Base-by-base conservation (phyloP, 2,329 filamentous ascomycete species). In the Tolypocladium inflatum region DNA sequence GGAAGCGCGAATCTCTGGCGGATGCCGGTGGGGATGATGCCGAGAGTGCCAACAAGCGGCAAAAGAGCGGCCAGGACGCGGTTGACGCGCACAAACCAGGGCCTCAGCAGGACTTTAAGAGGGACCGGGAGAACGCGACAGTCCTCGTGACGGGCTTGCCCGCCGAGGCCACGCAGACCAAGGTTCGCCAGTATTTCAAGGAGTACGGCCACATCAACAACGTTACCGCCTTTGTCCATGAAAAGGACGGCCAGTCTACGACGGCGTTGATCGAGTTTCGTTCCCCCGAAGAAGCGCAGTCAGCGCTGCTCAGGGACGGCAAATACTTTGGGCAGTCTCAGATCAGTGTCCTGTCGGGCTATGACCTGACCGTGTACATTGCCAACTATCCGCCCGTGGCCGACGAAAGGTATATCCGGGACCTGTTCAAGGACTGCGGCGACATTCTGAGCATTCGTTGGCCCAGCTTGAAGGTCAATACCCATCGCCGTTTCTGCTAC, bases 401-500 rank as follows among this genome's bases (percentile, higher is more conserved):
- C 11, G 88, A 92, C 66, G 88, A 92, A 64, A 72, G 76, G 3
- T 90, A 84, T 65, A 80, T 94, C 26, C 82, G 83, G 45, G 72
- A 82, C 41, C 73, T 93, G 3, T 93, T 93, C 72, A 79, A 81
- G 60, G 78, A 83, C 59, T 93, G 87, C 66, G 94, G 94, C 50
- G 85, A 93, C 50, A 86, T 99, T 57, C 79, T 96, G 57, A 90
- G 87, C 66, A 81, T 97, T 56, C 87, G 94, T 26, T 94, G 94
- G 74, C 94, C 94, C 2, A 96, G 91, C 58, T 82, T 99, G 55
- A 95, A 95, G 70, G 91, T 82, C 71, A 93, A 97, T 67, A 87
- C 88, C 2, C 87, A 90, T 65, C 89, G 94, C 38, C 88, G 94
- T 30, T 99, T 99, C 75, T 97, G 92, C 76, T 99, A 99, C 71